Evolutionary conservation across 805 yeast genomes (phyloP), one percentile per base, ranked within the genome.

Genomic region (Kurtzmaniella fragi): DNA sequence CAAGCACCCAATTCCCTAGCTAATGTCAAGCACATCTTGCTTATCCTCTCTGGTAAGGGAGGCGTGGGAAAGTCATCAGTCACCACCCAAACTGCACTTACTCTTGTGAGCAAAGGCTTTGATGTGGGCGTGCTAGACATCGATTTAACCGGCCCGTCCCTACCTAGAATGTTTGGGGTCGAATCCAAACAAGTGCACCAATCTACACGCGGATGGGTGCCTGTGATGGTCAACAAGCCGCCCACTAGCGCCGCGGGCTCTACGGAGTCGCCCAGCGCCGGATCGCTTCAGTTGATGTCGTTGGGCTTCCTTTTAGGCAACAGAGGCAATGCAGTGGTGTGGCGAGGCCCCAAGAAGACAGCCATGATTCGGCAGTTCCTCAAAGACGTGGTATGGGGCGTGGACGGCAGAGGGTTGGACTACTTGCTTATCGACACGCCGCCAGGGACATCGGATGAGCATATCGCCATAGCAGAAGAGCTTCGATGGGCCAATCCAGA

Each of bases 271-370:
- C n/a, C n/a, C n/a, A n/a, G n/a, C n/a, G 40, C 13, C 28, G 30
- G 53, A 3, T 53, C 38, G 37, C 61, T 91, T 10, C 72, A 77
- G 20, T 73, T 90, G 33, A 88, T 91, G 84, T 86, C 95, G 3
- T 60, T 93, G 11, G 99, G 98, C 5, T 93, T 93, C 56, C 61
- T 93, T 37, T 62, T 93, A 5, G 81, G 83, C 17, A 82, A 87
- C 53, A 63, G 98, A 45, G 95, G 95, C 20, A 86, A 84, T 52
- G 80, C 95, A 17, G 93, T 93, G 13, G 97, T 93, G 8, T 93
- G 99, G 99, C 72, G 98, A 54, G 99, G 99, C 0, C 99, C 99
- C 2, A 89, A 91, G 62, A 93, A 95, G 57, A 90, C 97, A 0
- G 96, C 97, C 11, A 93, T 93, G 98, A 85, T 93, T 28, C 76